Evolutionary conservation across 805 yeast genomes (phyloP).

Genomic region (Candida namnaoensis): DNA sequence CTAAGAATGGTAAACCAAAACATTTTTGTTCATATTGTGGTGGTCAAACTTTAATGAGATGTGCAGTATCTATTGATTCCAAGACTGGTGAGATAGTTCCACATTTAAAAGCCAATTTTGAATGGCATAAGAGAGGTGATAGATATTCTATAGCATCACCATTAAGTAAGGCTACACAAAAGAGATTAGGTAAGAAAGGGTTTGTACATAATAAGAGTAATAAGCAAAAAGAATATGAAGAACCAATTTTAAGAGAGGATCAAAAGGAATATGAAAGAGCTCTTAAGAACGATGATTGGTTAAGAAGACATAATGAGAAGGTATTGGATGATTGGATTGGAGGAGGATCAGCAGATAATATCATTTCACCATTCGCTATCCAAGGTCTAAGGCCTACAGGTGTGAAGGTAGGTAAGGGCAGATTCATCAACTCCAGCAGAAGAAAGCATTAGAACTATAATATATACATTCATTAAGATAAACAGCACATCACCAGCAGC

Average conservation of each 20-base stretch:
- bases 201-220: constrained; percentile 63
- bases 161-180: constrained; percentile 62
- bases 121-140: constrained; percentile 89
- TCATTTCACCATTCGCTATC: constrained; percentile 78
- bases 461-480: no score
- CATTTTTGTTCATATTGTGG: constrained; percentile 97
- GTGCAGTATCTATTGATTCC: constrained; percentile 80
- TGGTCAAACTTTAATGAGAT: constrained; percentile 80
- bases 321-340: constrained; percentile 84
- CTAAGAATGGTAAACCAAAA: constrained; percentile 64
- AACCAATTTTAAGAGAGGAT: constrained; percentile 75
- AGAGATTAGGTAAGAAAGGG: constrained; percentile 71
- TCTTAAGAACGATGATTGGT: constrained; percentile 82
- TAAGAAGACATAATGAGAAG: constrained; percentile 78
- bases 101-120: constrained; percentile 83
- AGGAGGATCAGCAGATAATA: constrained; percentile 85
- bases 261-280: constrained; percentile 91
- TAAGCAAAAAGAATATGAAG: constrained; percentile 35
- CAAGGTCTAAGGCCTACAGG: constrained; percentile 56
- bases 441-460: constrained; percentile 17
- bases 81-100: constrained; percentile 78
- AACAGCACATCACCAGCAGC: no score
- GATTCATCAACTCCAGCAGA: constrained; percentile 65
- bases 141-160: constrained; percentile 82
- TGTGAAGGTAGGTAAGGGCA: constrained; percentile 79